Evolutionary conservation across 768 basidiomycete genomes (phyloP).

Genomic region (Tylopilus vinaceipallidus): DNA sequence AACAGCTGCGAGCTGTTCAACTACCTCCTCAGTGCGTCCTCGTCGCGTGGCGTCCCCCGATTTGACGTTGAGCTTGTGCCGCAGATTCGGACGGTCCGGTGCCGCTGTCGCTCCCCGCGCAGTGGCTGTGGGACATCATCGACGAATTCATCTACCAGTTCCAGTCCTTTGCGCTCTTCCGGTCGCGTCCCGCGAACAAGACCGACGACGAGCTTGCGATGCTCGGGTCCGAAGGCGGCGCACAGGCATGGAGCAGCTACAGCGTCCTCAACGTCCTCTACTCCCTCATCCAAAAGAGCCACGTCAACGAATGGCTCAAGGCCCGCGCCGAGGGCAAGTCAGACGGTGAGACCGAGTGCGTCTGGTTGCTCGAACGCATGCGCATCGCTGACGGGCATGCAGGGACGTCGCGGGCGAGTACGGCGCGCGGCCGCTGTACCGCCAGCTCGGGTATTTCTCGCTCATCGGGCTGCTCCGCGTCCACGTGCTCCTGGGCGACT

Average conservation of each 20-base stretch:
- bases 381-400: conserved; percentile 2
- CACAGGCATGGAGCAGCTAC: conserved; percentile 95
- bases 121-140: conserved; percentile 98
- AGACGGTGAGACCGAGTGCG: conserved; percentile 81
- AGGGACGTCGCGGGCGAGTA: conserved; percentile 91
- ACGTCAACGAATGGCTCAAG: conserved; percentile 88
- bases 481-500: conserved; percentile 94
- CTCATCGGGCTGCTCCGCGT: conserved; percentile 94
- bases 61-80: not conserved
- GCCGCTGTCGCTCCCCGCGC: conserved; percentile 88
- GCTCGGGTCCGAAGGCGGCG: conserved; percentile 74
- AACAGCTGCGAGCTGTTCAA: conserved; percentile 99
- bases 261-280: conserved; percentile 98
- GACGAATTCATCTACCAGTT: conserved; percentile 99
- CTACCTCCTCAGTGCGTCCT: conserved; percentile 78
- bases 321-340: conserved; percentile 80
- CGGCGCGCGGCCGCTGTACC: conserved; percentile 84
- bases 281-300: conserved; percentile 96
- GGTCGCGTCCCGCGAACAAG: conserved; percentile 80
- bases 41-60: not conserved
- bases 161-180: conserved; percentile 92
- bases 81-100: conserved; percentile 91
- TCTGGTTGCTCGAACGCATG: too few species aligned
- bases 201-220: conserved; percentile 85
- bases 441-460: conserved; percentile 96